These are phyloP conservation scores for Diaporthe sp. DNA, from an alignment of 2,329 filamentous ascomycete genomes.

Conservation along the genomic window DNA sequence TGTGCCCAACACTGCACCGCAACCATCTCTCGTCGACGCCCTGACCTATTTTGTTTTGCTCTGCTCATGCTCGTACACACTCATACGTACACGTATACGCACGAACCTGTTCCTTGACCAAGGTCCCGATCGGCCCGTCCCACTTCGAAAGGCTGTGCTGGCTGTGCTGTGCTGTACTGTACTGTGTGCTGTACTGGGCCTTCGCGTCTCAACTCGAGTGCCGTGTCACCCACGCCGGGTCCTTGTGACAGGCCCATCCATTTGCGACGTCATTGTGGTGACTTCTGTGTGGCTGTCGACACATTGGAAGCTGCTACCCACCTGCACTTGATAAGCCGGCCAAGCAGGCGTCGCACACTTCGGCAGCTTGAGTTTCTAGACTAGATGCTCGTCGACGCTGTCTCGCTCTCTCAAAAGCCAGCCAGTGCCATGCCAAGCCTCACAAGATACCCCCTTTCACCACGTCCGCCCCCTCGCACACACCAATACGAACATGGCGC, in stretches of 20 bases:
- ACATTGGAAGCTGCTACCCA: conserved; percentile 38
- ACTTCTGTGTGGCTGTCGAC: conserved; percentile 20
- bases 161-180: conserved; percentile 22
- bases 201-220: conserved; percentile 29
- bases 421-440: conserved; percentile 38
- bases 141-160: conserved; percentile 33
- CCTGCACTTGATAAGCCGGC: conserved; percentile 5
- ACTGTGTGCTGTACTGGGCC: conserved; percentile 23
- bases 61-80: neutral
- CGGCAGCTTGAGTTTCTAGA: neutral
- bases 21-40: neutral
- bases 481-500: conserved; percentile 36
- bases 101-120: conserved; percentile 13
- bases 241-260: conserved; percentile 15
- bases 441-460: conserved; percentile 39
- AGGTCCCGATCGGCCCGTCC: conserved; percentile 19
- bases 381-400: conserved; percentile 28
- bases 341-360: conserved; percentile 1
- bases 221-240: conserved; percentile 32
- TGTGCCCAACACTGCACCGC: conserved; percentile 10
- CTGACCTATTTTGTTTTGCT: neutral
- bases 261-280: conserved; percentile 37
- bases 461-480: conserved; percentile 33
- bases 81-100: neutral
- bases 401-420: conserved; percentile 24